Evolutionary conservation across 2,329 filamentous ascomycete species (phyloP).

Genomic region (Claviceps maximensis): DNA sequence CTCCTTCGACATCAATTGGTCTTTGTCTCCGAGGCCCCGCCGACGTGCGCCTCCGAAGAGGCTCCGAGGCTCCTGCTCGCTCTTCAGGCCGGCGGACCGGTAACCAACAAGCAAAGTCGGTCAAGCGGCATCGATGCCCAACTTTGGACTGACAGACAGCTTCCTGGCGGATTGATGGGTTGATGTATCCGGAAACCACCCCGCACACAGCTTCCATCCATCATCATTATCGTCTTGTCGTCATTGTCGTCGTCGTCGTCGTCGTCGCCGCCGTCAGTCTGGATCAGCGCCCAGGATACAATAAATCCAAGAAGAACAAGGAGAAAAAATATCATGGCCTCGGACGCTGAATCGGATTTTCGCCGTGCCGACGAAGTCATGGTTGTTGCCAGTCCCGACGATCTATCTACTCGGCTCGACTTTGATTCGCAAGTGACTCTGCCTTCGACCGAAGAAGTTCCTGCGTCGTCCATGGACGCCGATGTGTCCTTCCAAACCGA

Average conservation of each 20-base stretch:
- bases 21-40: neutral
- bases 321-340: slow-evolving; percentile 18
- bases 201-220: neutral
- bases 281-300: neutral
- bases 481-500: slow-evolving; percentile 37
- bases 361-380: slow-evolving; percentile 17
- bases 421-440: slow-evolving; percentile 37
- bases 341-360: slow-evolving; percentile 21
- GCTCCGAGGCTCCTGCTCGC: neutral
- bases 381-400: slow-evolving; percentile 20
- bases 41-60: neutral
- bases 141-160: neutral
- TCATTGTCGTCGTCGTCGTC: neutral
- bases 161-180: neutral
- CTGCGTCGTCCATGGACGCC: slow-evolving; percentile 38
- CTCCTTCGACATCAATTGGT: neutral
- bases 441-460: slow-evolving; percentile 44
- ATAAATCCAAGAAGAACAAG: neutral
- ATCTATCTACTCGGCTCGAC: slow-evolving; percentile 20
- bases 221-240: neutral
- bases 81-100: neutral
- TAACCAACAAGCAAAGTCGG: neutral
- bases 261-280: too few species aligned
- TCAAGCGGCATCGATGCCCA: neutral
- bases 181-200: neutral